Evolutionary conservation across 1,284 basidiomycete genomes (phyloP).

Genomic region (Tylopilus sp.): DNA sequence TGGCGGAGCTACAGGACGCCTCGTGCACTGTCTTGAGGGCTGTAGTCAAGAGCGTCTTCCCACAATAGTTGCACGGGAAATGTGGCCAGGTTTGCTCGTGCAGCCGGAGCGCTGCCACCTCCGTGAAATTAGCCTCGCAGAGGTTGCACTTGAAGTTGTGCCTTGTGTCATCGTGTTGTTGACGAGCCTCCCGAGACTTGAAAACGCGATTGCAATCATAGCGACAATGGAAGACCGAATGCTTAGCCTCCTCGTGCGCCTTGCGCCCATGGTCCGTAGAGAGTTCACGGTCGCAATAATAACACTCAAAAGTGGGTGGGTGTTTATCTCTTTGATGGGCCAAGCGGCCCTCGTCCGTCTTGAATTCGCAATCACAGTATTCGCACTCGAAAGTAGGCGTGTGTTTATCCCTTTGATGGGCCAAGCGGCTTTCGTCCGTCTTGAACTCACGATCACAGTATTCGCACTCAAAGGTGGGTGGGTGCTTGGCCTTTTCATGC

Average conservation of each 20-base stretch:
- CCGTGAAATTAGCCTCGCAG: conserved; percentile 11
- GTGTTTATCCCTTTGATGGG: background rate
- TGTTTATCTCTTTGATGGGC: background rate
- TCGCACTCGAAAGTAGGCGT: background rate
- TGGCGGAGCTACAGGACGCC: conserved; percentile 3
- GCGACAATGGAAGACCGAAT: conserved; percentile 9
- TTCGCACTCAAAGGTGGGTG: background rate
- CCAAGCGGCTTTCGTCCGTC: background rate
- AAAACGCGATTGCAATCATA: background rate
- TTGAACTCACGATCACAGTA: background rate
- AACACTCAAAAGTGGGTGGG: conserved; percentile 13
- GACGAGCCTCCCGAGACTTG: background rate
- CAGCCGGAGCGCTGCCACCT: background rate
- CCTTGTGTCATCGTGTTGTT: conserved; percentile 1
- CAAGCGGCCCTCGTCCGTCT: background rate
- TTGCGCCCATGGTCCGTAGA: background rate
- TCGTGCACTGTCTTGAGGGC: conserved; percentile 11
- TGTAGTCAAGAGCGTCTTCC: background rate
- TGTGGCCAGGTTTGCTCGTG: conserved; percentile 14
- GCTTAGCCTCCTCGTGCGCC: conserved; percentile 12
- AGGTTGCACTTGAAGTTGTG: conserved; percentile 11
- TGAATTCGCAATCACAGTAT: background rate
- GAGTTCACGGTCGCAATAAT: conserved; percentile 17
- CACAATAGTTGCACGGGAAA: conserved; percentile 20
- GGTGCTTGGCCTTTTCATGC: conserved; percentile 19